Conservation (phyloP, 495 filamentous ascomycete genomes). For the Penicillium cinerascens region DNA sequence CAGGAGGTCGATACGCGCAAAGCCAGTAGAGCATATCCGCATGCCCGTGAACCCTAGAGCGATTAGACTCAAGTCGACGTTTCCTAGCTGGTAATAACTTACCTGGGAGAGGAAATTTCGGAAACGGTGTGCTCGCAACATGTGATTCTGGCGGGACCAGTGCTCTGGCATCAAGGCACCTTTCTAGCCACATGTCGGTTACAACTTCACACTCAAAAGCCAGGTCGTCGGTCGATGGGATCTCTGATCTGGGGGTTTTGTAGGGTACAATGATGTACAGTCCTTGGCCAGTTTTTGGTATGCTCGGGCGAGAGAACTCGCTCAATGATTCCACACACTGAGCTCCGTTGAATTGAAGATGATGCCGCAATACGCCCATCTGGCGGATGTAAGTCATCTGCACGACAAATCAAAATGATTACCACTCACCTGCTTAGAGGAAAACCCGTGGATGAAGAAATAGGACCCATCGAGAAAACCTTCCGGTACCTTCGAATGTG, state of each 20-base stretch:
- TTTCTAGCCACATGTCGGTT: slow-evolving; percentile 91
- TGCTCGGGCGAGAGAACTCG: slow-evolving; percentile 37
- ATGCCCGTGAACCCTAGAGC: slow-evolving; percentile 57
- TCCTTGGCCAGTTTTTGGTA: slow-evolving; percentile 38
- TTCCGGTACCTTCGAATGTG: slow-evolving; percentile 11
- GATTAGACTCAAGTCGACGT: slow-evolving; percentile 14
- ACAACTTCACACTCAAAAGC: slow-evolving; percentile 53
- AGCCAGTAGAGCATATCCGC: slow-evolving; percentile 74
- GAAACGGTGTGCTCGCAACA: slow-evolving; percentile 72
- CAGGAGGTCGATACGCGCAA: slow-evolving; percentile 77
- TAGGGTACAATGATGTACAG: slow-evolving; percentile 57
- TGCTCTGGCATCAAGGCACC: slow-evolving; percentile 70
- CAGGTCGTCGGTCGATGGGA: slow-evolving; percentile 41
- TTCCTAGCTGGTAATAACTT: slow-evolving; percentile 8
- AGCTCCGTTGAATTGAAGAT: slow-evolving; percentile 54
- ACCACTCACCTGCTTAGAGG: slow-evolving; percentile 47
- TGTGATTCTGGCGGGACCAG: slow-evolving; percentile 67
- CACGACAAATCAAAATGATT: background rate
- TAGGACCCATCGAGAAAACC: slow-evolving; percentile 40
- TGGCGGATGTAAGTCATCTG: slow-evolving; percentile 22
- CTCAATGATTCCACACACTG: slow-evolving; percentile 40
- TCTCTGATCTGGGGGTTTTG: slow-evolving; percentile 32
- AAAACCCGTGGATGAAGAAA: slow-evolving; percentile 68
- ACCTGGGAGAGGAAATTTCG: slow-evolving; percentile 63
- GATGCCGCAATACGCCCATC: slow-evolving; percentile 45